Conservation (phyloP, 768 basidiomycete genomes). For the Leccinum truebloodii region DNA sequence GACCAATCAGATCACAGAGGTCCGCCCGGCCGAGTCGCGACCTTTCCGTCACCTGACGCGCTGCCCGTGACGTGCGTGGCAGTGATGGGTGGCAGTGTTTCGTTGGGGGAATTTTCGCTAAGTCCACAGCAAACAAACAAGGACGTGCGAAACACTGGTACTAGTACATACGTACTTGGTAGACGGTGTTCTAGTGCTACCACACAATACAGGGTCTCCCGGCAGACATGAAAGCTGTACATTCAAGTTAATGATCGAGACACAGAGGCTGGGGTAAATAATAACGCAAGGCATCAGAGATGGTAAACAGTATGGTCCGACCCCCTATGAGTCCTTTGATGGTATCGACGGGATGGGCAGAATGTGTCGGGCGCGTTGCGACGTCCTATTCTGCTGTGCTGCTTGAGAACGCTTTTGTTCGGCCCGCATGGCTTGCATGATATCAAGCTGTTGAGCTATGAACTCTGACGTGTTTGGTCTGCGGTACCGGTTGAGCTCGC, state of each 20-base stretch:
- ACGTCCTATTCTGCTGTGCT: conserved; percentile 57
- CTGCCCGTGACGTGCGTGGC: too few relatives aligned
- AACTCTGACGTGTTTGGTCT: conserved; percentile 85
- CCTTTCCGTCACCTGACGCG: too few relatives aligned
- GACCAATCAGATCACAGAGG: too few relatives aligned
- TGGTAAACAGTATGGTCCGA: conserved; percentile 1
- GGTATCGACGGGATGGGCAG: conserved; percentile 35
- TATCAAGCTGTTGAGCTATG: conserved; percentile 82
- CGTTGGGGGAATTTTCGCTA: too few relatives aligned
- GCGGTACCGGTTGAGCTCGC: conserved; percentile 9
- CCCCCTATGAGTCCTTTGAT: conserved; percentile 16
- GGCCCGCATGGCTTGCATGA: conserved; percentile 77
- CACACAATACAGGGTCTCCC: conserved; percentile 10
- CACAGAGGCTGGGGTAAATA: conserved; percentile 13
- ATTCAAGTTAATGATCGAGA: conserved; percentile 1
- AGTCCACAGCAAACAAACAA: too few relatives aligned
- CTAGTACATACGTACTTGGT: too few relatives aligned
- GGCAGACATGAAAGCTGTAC: conserved; percentile 3
- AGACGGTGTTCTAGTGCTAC: neutral
- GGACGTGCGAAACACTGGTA: too few relatives aligned
- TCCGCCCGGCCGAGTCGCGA: too few relatives aligned
- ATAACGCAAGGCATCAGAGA: conserved; percentile 27
- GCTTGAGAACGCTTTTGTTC: conserved; percentile 77
- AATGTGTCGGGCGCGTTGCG: conserved; percentile 50
- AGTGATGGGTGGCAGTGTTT: too few relatives aligned